A percentile compares a stretch with the other conserved stretches of the same genome.
These are phyloP conservation scores for Athelia psychrophila DNA, from an alignment of 1,284 basidiomycete genomes.

Conservation along the genomic window DNA sequence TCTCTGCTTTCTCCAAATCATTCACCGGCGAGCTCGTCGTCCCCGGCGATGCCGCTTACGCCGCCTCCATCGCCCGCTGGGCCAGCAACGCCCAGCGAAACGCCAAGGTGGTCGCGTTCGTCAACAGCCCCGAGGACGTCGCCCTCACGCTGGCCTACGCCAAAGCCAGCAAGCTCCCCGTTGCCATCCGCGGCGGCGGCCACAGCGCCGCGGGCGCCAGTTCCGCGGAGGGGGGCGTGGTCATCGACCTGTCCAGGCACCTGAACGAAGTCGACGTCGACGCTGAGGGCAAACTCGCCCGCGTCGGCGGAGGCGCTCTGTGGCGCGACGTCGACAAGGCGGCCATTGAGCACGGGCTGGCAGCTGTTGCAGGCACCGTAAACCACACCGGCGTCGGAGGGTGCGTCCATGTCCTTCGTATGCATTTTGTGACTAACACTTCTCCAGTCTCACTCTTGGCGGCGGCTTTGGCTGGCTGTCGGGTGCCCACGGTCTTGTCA, in stretches of 20 bases:
- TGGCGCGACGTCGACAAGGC: slow-evolving; percentile 34
- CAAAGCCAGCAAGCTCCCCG: slow-evolving; percentile 19
- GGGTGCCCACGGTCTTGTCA: slow-evolving; percentile 33
- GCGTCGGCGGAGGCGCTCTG: slow-evolving; percentile 35
- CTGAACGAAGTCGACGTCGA: slow-evolving; percentile 31
- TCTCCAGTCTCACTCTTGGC: slow-evolving; percentile 31
- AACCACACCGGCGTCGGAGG: slow-evolving; percentile 36
- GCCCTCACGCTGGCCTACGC: slow-evolving; percentile 23
- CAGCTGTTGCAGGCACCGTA: slow-evolving; percentile 33
- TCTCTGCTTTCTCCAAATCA: neutral
- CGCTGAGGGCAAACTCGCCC: slow-evolving; percentile 21
- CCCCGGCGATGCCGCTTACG: slow-evolving; percentile 16
- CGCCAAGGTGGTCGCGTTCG: slow-evolving; percentile 26
- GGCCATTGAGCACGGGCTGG: slow-evolving; percentile 28
- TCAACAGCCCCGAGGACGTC: slow-evolving; percentile 18
- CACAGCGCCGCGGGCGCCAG: slow-evolving; percentile 35
- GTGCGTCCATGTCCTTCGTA: slow-evolving; percentile 9
- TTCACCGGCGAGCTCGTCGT: slow-evolving; percentile 16
- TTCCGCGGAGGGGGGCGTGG: slow-evolving; percentile 34
- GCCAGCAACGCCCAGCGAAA: slow-evolving; percentile 16
- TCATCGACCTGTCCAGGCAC: slow-evolving; percentile 35
- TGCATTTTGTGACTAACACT: neutral
- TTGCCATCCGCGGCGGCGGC: slow-evolving; percentile 37
- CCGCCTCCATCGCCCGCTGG: slow-evolving; percentile 20
- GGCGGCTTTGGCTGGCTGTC: slow-evolving; percentile 41